A percentile compares a stretch with the other conserved stretches of the same genome.
Evolutionary conservation across 208 protist genomes (phyloP).

Genomic region (Wallacemonas collosoma): DNA sequence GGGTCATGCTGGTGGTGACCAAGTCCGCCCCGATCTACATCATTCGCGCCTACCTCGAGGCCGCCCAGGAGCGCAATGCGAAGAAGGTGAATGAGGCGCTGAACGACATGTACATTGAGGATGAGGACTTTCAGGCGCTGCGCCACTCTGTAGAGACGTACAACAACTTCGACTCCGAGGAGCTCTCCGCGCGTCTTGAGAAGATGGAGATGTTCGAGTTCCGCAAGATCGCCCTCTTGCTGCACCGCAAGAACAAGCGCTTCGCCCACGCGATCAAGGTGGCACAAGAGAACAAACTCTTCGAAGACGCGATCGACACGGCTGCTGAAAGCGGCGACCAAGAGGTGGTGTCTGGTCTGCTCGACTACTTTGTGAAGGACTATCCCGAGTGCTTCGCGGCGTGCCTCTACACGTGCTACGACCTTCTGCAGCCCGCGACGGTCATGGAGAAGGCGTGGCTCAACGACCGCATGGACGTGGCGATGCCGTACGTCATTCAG

Average conservation of each 20-base stretch:
- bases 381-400: constrained; percentile 95
- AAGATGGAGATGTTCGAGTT: constrained; percentile 99
- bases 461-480: constrained; percentile 96
- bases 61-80: constrained; percentile 93
- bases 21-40: constrained; percentile 89
- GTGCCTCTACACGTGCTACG: constrained; percentile 98
- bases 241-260: constrained; percentile 96
- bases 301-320: constrained; percentile 98
- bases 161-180: constrained; percentile 97
- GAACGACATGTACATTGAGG: constrained; percentile 98
- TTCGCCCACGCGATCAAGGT: constrained; percentile 94
- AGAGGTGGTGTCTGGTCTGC: constrained; percentile 93
- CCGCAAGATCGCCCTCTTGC: constrained; percentile 97
- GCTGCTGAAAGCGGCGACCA: constrained; percentile 94
- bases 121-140: constrained; percentile 98
- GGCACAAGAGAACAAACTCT: constrained; percentile 98
- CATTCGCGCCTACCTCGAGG: constrained; percentile 97
- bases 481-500: constrained; percentile 99
- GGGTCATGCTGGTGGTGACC: constrained; percentile 94
- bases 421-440: constrained; percentile 93
- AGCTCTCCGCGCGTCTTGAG: constrained; percentile 96
- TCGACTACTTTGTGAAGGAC: constrained; percentile 98
- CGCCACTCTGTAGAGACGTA: constrained; percentile 95
- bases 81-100: constrained; percentile 98
- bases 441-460: constrained; percentile 99